Conservation (phyloP, 148 eudicot species). For the Fagopyrum homotropicum region DNA sequence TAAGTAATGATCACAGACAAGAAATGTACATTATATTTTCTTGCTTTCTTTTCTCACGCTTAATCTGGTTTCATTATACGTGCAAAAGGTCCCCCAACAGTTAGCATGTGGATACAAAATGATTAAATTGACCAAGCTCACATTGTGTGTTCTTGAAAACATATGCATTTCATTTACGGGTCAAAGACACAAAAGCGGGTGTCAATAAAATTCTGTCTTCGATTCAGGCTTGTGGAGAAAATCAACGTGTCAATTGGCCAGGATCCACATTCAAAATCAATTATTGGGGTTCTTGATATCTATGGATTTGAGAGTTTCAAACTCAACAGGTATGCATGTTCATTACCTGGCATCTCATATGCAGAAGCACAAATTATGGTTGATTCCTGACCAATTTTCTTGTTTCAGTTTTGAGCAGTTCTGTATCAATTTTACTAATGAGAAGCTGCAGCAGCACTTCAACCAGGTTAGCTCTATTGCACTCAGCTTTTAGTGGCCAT, state of each 20-base stretch:
- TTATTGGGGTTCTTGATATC: constrained; percentile 84
- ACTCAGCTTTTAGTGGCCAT: neutral
- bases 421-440: neutral
- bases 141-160: too few species aligned
- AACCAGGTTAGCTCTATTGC: neutral
- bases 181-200: too few species aligned
- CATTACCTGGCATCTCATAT: neutral
- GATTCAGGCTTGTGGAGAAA: constrained; percentile 79
- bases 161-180: neutral
- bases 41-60: neutral
- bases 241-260: constrained; percentile 88
- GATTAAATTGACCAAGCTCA: too few species aligned
- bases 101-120: too few species aligned
- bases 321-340: constrained; percentile 70
- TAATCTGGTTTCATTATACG: too few species aligned
- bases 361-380: neutral
- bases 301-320: constrained; percentile 98
- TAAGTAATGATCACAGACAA: too few species aligned
- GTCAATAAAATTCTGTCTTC: neutral
- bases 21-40: too few species aligned
- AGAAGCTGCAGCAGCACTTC: neutral
- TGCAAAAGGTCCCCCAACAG: too few species aligned
- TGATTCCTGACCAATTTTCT: neutral
- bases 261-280: constrained; percentile 67
- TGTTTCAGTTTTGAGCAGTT: neutral